phyloP scores from a whole-genome alignment of 805 yeast species.

The Schizosaccharomyces cryophilus region DNA sequence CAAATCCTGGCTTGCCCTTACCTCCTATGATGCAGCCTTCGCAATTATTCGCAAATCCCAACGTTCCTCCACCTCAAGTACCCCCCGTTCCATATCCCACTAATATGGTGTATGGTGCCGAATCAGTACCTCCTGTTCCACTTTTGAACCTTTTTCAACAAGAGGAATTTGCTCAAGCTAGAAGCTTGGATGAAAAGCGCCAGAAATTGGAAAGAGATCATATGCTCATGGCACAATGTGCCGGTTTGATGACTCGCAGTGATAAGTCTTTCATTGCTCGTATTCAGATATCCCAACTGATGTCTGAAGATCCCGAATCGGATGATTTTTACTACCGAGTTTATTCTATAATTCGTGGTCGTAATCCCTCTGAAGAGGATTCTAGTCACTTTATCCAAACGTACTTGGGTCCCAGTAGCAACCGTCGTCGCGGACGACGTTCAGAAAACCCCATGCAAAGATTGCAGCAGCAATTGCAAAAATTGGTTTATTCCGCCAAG shows the following conservation, averaged over 20 bases:
- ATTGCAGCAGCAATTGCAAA: constrained; percentile 88
- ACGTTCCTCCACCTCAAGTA: neutral
- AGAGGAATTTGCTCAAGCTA: neutral
- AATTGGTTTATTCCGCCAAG: constrained; percentile 84
- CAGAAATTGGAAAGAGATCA: constrained; percentile 15
- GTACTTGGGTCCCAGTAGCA: constrained; percentile 53
- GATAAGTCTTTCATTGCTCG: constrained; percentile 90
- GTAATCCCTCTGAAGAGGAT: constrained; percentile 28
- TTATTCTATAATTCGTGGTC: constrained; percentile 44
- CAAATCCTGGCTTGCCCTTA: neutral
- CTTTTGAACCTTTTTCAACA: neutral
- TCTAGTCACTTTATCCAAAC: constrained; percentile 77
- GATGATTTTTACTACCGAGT: constrained; percentile 95
- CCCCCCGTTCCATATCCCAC: neutral
- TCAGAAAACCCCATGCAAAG: constrained; percentile 19
- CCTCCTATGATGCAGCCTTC: neutral
- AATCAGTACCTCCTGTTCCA: neutral
- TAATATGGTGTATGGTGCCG: neutral
- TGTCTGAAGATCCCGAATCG: constrained; percentile 86
- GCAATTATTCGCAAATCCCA: neutral
- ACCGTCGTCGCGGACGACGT: constrained; percentile 12
- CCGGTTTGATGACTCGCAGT: constrained; percentile 90
- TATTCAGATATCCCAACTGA: constrained; percentile 82
- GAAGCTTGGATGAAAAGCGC: neutral
- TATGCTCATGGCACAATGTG: constrained; percentile 37